Evolutionary conservation across 257 asterid genomes (phyloP).

Genomic region (Coffea canephora): DNA sequence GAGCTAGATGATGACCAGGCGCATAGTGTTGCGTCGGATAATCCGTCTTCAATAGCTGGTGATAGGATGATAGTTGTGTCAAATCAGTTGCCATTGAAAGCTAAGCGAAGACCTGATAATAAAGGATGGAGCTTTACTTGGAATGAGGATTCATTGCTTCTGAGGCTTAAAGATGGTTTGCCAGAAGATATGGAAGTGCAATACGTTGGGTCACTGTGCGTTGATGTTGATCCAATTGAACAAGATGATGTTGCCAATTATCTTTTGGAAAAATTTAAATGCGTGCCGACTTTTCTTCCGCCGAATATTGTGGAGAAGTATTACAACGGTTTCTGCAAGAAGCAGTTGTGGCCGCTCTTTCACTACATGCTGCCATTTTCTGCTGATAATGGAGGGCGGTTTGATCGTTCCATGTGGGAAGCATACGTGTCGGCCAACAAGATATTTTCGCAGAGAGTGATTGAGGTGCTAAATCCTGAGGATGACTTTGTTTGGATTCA

Average conservation of each 20-base stretch:
- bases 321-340: slow-evolving; percentile 84
- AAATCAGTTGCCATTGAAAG: slow-evolving; percentile 71
- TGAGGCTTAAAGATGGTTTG: slow-evolving; percentile 75
- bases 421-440: slow-evolving; percentile 78
- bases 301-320: slow-evolving; percentile 55
- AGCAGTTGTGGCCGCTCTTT: slow-evolving; percentile 77
- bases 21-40: slow-evolving; percentile 68
- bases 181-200: slow-evolving; percentile 86
- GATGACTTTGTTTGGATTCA: slow-evolving; percentile 87
- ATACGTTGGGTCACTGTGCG: slow-evolving; percentile 66
- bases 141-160: slow-evolving; percentile 75
- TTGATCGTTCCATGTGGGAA: slow-evolving; percentile 77
- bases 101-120: slow-evolving; percentile 72
- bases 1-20: slow-evolving; percentile 81
- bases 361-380: slow-evolving; percentile 82
- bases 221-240: slow-evolving; percentile 72
- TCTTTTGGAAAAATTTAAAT: slow-evolving; percentile 65
- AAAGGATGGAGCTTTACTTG: slow-evolving; percentile 85
- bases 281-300: slow-evolving; percentile 71
- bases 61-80: slow-evolving; percentile 80
- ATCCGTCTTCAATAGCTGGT: slow-evolving; percentile 68
- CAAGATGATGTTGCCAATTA: slow-evolving; percentile 71
- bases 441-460: slow-evolving; percentile 70
- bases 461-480: slow-evolving; percentile 81
- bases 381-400: slow-evolving; percentile 70